These are phyloP conservation scores for Astraeus odoratus DNA, from an alignment of 768 basidiomycete genomes.

Conservation along the genomic window DNA sequence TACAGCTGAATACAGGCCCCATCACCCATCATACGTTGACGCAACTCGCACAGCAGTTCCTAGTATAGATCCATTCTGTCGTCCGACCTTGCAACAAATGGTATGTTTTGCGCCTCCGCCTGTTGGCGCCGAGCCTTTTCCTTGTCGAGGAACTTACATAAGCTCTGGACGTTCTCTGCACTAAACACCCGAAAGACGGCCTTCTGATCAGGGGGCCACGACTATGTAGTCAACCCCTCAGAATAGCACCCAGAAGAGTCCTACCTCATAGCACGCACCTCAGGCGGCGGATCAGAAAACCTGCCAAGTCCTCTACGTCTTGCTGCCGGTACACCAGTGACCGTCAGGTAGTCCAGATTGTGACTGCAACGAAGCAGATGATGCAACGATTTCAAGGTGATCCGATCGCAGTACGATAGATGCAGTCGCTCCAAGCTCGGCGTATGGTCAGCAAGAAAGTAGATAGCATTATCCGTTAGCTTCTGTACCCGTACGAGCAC, in stretches of 20 bases:
- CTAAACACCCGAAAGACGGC: conserved; percentile 76
- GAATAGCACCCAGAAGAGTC: background rate
- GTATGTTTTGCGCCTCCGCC: conserved; percentile 53
- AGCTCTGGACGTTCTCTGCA: conserved; percentile 52
- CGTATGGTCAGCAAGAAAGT: conserved; percentile 69
- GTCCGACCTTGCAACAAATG: conserved; percentile 53
- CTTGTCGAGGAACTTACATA: conserved; percentile 68
- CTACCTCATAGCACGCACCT: conserved; percentile 30
- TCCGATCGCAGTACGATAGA: conserved; percentile 77
- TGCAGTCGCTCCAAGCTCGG: conserved; percentile 71
- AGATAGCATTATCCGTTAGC: conserved; percentile 79
- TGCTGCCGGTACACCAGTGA: conserved; percentile 75
- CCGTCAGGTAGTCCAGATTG: conserved; percentile 65
- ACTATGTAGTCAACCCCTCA: conserved; percentile 32
- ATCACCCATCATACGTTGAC: too few species aligned
- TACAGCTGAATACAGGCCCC: too few species aligned
- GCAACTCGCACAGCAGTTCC: background rate
- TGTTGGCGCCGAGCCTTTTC: conserved; percentile 51
- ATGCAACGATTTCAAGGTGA: conserved; percentile 73
- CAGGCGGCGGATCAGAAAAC: conserved; percentile 71
- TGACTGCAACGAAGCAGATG: conserved; percentile 53
- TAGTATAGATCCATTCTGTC: conserved; percentile 60
- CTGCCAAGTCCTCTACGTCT: conserved; percentile 60
- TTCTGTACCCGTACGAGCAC: conserved; percentile 76
- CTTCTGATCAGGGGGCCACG: conserved; percentile 57